Conservation (phyloP, 129 eudicot species). For the Oenanthe sinensis region DNA sequence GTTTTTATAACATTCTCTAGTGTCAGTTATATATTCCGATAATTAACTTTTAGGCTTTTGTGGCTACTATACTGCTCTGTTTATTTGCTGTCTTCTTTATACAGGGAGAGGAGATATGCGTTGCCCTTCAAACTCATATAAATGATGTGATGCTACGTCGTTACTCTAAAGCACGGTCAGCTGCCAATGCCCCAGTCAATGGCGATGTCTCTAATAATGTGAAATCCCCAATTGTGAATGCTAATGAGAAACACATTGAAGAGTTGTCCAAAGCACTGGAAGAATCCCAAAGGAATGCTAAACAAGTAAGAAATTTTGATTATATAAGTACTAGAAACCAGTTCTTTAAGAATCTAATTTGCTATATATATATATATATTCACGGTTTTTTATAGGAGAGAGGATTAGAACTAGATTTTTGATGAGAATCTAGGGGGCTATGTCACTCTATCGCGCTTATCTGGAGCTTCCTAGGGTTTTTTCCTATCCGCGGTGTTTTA, state of each 20-base stretch:
- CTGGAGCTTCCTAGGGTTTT: no score
- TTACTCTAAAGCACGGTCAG: conserved; percentile 82
- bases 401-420: no score
- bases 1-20: conserved; percentile 22
- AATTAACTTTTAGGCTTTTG: neutral
- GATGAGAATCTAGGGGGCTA: no score
- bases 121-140: conserved; percentile 98
- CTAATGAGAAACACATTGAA: conserved; percentile 58
- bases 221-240: conserved; percentile 51
- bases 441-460: no score
- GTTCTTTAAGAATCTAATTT: neutral
- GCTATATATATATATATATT: no score
- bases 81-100: conserved; percentile 2
- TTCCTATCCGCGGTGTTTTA: no score
- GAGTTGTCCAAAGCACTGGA: conserved; percentile 79
- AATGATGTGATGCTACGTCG: conserved; percentile 98
- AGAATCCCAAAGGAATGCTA: conserved; percentile 66
- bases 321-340: neutral
- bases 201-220: conserved; percentile 44
- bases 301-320: conserved; percentile 42
- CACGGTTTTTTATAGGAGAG: no score
- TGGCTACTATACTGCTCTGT: neutral
- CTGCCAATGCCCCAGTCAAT: conserved; percentile 41
- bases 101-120: conserved; percentile 99
- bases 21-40: neutral